Evolutionary conservation across 805 yeast genomes (phyloP).

Genomic region (Deakozyma indianensis): DNA sequence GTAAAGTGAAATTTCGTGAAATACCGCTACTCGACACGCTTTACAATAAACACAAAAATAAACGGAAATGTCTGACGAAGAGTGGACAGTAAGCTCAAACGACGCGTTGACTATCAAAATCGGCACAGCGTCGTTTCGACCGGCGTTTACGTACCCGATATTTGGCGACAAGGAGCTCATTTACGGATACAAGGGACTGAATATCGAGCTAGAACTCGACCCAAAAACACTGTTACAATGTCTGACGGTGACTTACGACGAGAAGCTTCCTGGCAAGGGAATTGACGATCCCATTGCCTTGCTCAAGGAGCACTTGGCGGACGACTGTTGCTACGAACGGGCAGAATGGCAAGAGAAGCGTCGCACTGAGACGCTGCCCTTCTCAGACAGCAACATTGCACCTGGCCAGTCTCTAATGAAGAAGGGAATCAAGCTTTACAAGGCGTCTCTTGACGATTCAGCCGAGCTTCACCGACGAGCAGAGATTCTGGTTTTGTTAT

Average conservation of each 20-base stretch:
- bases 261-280: slow-evolving; percentile 36
- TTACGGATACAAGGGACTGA: slow-evolving; percentile 65
- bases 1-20: too few relatives aligned
- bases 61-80: too few relatives aligned
- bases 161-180: slow-evolving; percentile 85
- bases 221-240: slow-evolving; percentile 61
- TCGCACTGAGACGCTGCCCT: slow-evolving; percentile 13
- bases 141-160: slow-evolving; percentile 80
- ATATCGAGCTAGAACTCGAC: slow-evolving; percentile 54
- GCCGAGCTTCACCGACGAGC: slow-evolving; percentile 53
- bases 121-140: slow-evolving; percentile 33
- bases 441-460: slow-evolving; percentile 26
- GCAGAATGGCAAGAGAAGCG: slow-evolving; percentile 47
- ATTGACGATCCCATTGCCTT: slow-evolving; percentile 45
- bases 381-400: slow-evolving; percentile 3
- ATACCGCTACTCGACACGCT: too few relatives aligned
- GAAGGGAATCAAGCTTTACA: slow-evolving; percentile 10
- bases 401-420: background rate
- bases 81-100: background rate
- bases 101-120: slow-evolving; percentile 12
- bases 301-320: slow-evolving; percentile 47
- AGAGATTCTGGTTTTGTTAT: slow-evolving; percentile 67
- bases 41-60: too few relatives aligned
- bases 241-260: slow-evolving; percentile 41
- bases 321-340: slow-evolving; percentile 50